Conservation (phyloP, 2,329 filamentous ascomycete genomes). For the Tolypocladium paradoxum region DNA sequence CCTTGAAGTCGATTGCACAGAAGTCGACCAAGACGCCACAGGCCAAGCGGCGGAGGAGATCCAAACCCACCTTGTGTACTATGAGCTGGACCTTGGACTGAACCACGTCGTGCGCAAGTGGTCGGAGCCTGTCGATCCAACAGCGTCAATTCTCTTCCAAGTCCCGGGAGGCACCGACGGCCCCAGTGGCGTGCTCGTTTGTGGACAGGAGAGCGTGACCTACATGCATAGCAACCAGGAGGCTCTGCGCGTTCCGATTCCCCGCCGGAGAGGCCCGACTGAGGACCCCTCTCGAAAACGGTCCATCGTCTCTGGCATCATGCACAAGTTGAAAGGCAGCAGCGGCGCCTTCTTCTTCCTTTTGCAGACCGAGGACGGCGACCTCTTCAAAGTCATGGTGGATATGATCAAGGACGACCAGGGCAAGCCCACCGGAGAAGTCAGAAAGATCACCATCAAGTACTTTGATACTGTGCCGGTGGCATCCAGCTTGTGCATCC, state of each 20-base stretch:
- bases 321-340: slow-evolving; percentile 84
- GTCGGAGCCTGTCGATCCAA: slow-evolving; percentile 86
- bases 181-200: slow-evolving; percentile 89
- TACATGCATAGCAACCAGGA: slow-evolving; percentile 96
- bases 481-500: slow-evolving; percentile 76
- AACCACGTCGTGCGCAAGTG: slow-evolving; percentile 97
- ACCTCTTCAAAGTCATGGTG: slow-evolving; percentile 91
- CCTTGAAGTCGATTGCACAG: slow-evolving; percentile 85
- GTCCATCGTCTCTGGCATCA: slow-evolving; percentile 79
- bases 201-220: slow-evolving; percentile 86
- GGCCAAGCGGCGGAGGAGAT: slow-evolving; percentile 70
- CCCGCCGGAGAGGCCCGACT: slow-evolving; percentile 72
- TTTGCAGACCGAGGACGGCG: slow-evolving; percentile 92
- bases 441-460: slow-evolving; percentile 79
- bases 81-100: slow-evolving; percentile 89
- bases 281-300: slow-evolving; percentile 90
- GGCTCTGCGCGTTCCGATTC: slow-evolving; percentile 79
- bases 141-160: slow-evolving; percentile 83
- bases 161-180: slow-evolving; percentile 90
- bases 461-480: slow-evolving; percentile 96
- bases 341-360: slow-evolving; percentile 92
- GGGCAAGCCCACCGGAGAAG: slow-evolving; percentile 69
- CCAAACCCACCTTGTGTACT: slow-evolving; percentile 91
- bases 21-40: slow-evolving; percentile 82
- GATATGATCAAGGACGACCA: slow-evolving; percentile 79